Conservation (phyloP, 805 yeast genomes). For the Candida cerambycidarum region DNA sequence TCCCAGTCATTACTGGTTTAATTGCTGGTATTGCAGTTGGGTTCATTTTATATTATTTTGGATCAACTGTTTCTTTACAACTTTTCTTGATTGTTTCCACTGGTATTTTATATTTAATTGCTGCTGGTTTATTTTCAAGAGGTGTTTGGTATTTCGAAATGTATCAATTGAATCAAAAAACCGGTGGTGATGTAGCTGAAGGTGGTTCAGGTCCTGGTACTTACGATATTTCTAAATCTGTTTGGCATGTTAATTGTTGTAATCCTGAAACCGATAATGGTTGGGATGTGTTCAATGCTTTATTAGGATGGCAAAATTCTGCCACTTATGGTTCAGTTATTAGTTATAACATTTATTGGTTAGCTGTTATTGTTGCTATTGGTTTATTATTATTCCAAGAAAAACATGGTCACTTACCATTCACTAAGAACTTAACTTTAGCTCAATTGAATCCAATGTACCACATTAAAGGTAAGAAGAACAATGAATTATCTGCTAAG, state of each 20-base stretch:
- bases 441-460: slow-evolving; percentile 67
- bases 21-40: slow-evolving; percentile 79
- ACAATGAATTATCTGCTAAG: slow-evolving; percentile 33
- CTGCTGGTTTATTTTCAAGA: slow-evolving; percentile 92
- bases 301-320: slow-evolving; percentile 96
- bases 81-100: slow-evolving; percentile 86
- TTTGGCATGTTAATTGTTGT: slow-evolving; percentile 98
- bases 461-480: slow-evolving; percentile 67
- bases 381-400: slow-evolving; percentile 77
- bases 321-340: slow-evolving; percentile 92
- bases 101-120: slow-evolving; percentile 80
- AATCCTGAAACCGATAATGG: slow-evolving; percentile 90
- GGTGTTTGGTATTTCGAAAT: slow-evolving; percentile 88
- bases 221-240: slow-evolving; percentile 72
- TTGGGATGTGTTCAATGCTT: slow-evolving; percentile 95
- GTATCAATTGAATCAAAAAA: slow-evolving; percentile 56
- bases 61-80: slow-evolving; percentile 80
- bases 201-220: slow-evolving; percentile 94
- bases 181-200: slow-evolving; percentile 97
- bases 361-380: slow-evolving; percentile 46
- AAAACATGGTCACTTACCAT: slow-evolving; percentile 78
- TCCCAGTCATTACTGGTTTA: slow-evolving; percentile 89
- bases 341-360: slow-evolving; percentile 88
- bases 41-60: slow-evolving; percentile 71
- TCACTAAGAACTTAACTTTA: slow-evolving; percentile 45